Conservation (phyloP, 306 rosid genomes). For the Gillenia trifoliata region DNA sequence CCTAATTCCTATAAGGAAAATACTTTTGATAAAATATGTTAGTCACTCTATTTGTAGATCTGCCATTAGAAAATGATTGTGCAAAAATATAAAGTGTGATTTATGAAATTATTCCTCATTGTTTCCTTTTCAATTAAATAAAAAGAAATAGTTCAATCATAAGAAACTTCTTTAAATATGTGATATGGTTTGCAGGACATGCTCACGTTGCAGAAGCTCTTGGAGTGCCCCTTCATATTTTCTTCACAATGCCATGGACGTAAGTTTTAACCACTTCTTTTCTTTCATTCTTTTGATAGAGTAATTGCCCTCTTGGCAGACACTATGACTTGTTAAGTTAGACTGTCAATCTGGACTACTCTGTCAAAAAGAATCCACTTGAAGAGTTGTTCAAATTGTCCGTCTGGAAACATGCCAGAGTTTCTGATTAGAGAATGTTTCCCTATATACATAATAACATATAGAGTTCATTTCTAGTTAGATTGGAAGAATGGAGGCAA, state of each 20-base stretch:
- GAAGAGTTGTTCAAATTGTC: background rate
- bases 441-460: background rate
- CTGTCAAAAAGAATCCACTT: background rate
- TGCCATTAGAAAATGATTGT: background rate
- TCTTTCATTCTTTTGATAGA: background rate
- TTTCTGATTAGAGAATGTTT: background rate
- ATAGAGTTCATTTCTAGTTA: background rate
- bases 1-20: background rate
- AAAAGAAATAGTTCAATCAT: background rate
- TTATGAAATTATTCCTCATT: background rate
- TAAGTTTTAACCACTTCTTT: conserved; percentile 41
- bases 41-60: background rate
- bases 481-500: background rate
- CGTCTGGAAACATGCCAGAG: background rate
- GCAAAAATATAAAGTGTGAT: background rate
- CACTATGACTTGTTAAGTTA: background rate
- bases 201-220: conserved; percentile 93
- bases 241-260: conserved; percentile 99
- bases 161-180: background rate
- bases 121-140: background rate
- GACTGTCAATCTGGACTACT: background rate
- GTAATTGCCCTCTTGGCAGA: background rate
- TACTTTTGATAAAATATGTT: background rate
- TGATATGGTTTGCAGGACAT: conserved; percentile 55
- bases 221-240: conserved; percentile 91